Evolutionary conservation across 805 yeast species (phyloP).

Genomic region (Myxozyma lipomycoides): DNA sequence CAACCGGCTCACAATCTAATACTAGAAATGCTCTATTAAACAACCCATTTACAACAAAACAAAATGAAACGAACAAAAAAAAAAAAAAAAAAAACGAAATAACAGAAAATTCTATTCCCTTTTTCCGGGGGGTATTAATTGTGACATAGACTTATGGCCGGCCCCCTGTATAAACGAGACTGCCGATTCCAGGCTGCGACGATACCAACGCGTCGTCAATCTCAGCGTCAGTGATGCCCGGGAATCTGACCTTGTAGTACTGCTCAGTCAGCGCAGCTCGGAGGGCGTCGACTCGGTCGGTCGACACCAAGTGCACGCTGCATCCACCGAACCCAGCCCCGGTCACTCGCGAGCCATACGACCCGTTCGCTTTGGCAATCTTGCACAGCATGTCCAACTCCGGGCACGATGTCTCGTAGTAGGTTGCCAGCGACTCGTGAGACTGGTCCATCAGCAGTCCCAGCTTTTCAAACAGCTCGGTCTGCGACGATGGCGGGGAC

Average conservation of each 20-base stretch:
- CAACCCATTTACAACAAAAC: too few relatives aligned
- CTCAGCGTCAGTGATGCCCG: slow-evolving; percentile 1
- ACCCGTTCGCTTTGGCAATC: slow-evolving; percentile 53
- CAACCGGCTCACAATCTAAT: too few relatives aligned
- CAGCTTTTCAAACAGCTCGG: slow-evolving; percentile 33
- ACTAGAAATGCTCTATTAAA: too few relatives aligned
- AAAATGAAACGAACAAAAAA: too few relatives aligned
- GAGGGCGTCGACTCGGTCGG: slow-evolving; percentile 1
- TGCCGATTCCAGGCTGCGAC: slow-evolving; percentile 54
- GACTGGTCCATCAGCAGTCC: slow-evolving; percentile 58
- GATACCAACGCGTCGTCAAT: slow-evolving; percentile 23
- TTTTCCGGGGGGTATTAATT: too few relatives aligned
- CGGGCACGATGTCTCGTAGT: slow-evolving; percentile 53
- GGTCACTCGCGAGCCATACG: slow-evolving; percentile 62
- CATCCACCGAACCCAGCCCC: slow-evolving; percentile 81
- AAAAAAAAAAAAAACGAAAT: too few relatives aligned
- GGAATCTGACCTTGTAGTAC: slow-evolving; percentile 8
- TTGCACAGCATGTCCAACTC: slow-evolving; percentile 52
- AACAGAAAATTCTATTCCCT: too few relatives aligned
- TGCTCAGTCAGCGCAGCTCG: background rate
- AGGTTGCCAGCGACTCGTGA: slow-evolving; percentile 48
- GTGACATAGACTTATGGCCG: too few relatives aligned
- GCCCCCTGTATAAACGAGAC: slow-evolving; percentile 2
- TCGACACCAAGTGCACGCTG: slow-evolving; percentile 54
- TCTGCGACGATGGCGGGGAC: slow-evolving; percentile 1